Base-by-base conservation (phyloP, 2,329 filamentous ascomycete genomes). In the Aspergillus thermomutatus region DNA sequence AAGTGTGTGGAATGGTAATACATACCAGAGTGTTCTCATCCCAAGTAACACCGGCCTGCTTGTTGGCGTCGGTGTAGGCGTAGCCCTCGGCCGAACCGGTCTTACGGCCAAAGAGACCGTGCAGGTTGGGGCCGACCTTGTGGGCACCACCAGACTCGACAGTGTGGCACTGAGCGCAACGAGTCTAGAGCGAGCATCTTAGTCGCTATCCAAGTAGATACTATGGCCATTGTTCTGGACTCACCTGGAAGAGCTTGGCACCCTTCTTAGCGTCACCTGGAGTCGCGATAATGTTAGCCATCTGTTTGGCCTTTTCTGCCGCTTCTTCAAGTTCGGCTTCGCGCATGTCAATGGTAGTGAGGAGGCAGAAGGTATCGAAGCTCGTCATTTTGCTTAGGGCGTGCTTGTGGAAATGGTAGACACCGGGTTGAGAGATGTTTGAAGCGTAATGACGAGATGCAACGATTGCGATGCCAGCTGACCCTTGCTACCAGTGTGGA, bases 41-140 rank as follows among this genome's bases (percentile, higher is more conserved):
- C 94, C 94, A 99, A 71, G 80, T 84, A 70, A 99, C 87, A 72
- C 88, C 92, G 84, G 96, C 96, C 75, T 89, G 82, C 89, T 97
- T 97, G 90, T 99, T 99, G 86, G 93, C 94, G 76, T 99, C 94
- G 80, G 94, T 96, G 88, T 97, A 99, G 75, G 91, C 83, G 87
- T 89, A 99, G 67, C 94, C 93, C 49, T 91, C 89, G 69, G 95
- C 91, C 76, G 88, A 85, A 72, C 94, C 94, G 64, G 90, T 91
- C 84, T 96, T 90, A 79, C 94, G 93, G 79, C 94, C 94, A 79
- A 96, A 99, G 68, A 99, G 91, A 77, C 94, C 94, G 88, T 95
- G 87, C 71, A 99, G 88, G 77, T 92, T 92, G 73, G 94, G 94
- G 76, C 94, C 94, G 80, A 96, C 91, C 88, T 97, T 97, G 91